These are phyloP conservation scores for Trichomonascus vanleenenianus DNA, from an alignment of 805 yeast genomes.

Conservation along the genomic window DNA sequence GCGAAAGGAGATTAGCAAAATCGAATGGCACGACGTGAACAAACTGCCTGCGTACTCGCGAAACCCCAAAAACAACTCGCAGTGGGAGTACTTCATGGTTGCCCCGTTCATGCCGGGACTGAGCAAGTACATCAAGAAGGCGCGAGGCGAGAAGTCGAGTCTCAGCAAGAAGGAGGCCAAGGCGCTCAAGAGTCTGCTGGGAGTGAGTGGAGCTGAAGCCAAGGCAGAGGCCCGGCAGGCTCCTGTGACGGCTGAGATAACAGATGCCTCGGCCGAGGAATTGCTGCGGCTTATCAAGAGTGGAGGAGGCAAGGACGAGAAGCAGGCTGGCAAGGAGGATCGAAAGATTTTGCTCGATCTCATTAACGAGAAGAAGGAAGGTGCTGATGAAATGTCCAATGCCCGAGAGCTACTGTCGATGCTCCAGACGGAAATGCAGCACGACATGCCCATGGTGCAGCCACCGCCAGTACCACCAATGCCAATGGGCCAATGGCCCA, in stretches of 20 bases:
- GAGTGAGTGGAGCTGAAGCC: conserved; percentile 17
- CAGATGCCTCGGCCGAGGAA: background rate
- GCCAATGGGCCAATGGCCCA: too few relatives aligned
- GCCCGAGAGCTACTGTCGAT: conserved; percentile 27
- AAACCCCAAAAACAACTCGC: conserved; percentile 5
- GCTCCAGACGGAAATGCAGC: conserved; percentile 18
- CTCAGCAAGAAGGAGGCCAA: conserved; percentile 22
- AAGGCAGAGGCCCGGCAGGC: conserved; percentile 12
- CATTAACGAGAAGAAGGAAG: conserved; percentile 8
- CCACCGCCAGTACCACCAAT: conserved; percentile 7
- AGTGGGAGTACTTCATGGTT: conserved; percentile 27
- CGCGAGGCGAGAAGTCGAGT: conserved; percentile 23
- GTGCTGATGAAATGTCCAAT: conserved; percentile 18
- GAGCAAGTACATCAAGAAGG: conserved; percentile 24
- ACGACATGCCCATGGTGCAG: background rate
- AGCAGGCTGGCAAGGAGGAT: conserved; percentile 9
- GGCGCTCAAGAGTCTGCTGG: conserved; percentile 26
- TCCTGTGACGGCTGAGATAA: background rate
- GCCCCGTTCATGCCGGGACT: conserved; percentile 32
- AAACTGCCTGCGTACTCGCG: conserved; percentile 27
- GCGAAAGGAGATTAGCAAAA: conserved; percentile 77
- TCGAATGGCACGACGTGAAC: conserved; percentile 53
- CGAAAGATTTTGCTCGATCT: conserved; percentile 21
- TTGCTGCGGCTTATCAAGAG: background rate
- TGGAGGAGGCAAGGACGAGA: background rate